Evolutionary conservation across 106 monocot genomes (phyloP).

Genomic region (Agapanthus africanus): DNA sequence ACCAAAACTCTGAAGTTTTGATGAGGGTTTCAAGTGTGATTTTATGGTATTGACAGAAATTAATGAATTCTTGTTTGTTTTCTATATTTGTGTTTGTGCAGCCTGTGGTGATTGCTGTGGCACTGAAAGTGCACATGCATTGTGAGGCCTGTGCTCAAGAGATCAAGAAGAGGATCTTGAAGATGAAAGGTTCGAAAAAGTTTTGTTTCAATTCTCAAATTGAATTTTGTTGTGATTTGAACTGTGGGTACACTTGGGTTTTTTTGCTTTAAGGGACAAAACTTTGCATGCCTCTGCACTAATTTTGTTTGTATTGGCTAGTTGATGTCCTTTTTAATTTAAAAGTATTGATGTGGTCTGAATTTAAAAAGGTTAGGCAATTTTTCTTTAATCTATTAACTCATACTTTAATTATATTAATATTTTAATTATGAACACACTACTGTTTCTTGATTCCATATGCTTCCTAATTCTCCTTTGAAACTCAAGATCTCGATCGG

Average conservation of each 20-base stretch:
- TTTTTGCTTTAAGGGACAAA: conserved; percentile 3
- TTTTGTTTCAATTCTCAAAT: too few relatives aligned
- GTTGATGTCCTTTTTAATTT: conserved; percentile 7
- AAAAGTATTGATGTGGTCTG: not conserved
- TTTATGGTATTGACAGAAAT: too few relatives aligned
- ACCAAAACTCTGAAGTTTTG: not conserved
- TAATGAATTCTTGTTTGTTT: not conserved
- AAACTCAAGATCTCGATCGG: too few relatives aligned
- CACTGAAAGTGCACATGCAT: conserved; percentile 88
- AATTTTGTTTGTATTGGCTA: conserved; percentile 3
- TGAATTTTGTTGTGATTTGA: too few relatives aligned
- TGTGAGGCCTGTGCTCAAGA: conserved; percentile 87
- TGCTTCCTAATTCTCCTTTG: too few relatives aligned
- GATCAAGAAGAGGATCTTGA: conserved; percentile 87
- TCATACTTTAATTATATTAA: too few relatives aligned
- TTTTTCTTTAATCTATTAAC: too few relatives aligned
- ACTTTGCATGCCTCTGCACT: not conserved
- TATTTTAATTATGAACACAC: too few relatives aligned
- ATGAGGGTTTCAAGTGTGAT: not conserved
- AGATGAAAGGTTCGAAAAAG: conserved; percentile 70
- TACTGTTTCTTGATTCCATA: too few relatives aligned
- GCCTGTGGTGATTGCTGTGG: conserved; percentile 49
- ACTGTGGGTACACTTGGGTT: not conserved
- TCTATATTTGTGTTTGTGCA: conserved; percentile 16
- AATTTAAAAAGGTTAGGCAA: too few relatives aligned